A percentile compares a stretch with the other conserved stretches of the same genome.
Conservation (phyloP, 306 rosid species). For the Cercis canadensis region DNA sequence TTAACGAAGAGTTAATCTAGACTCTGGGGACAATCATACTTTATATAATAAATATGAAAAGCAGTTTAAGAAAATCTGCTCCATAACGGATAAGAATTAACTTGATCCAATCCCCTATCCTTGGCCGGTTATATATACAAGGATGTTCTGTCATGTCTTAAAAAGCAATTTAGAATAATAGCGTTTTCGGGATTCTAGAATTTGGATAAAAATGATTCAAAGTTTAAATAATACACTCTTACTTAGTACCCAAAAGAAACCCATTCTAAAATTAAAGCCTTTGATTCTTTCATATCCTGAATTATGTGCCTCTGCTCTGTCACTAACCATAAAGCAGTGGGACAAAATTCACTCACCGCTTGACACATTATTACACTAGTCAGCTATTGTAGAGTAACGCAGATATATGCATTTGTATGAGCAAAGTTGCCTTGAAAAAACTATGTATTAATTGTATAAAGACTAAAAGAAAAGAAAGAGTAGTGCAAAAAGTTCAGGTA, state of each 20-base stretch:
- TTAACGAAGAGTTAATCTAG: not conserved
- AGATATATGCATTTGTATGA: too few species aligned
- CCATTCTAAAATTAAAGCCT: not conserved
- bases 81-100: constrained; percentile 1
- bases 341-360: not conserved
- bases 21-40: not conserved
- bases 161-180: not conserved
- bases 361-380: too few species aligned
- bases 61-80: not conserved
- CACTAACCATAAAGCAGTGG: not conserved
- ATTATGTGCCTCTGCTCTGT: too few species aligned
- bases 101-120: not conserved
- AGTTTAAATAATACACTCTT: too few species aligned
- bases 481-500: too few species aligned
- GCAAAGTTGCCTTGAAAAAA: too few species aligned
- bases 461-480: too few species aligned
- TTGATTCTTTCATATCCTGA: too few species aligned
- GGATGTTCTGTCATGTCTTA: not conserved
- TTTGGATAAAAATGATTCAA: too few species aligned
- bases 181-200: too few species aligned
- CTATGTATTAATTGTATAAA: too few species aligned
- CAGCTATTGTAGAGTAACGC: too few species aligned
- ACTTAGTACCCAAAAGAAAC: not conserved
- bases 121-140: not conserved
- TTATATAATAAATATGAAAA: not conserved